These are phyloP conservation scores for Talaromyces sp. DNA, from an alignment of 2,329 filamentous ascomycete species.

Conservation along the genomic window DNA sequence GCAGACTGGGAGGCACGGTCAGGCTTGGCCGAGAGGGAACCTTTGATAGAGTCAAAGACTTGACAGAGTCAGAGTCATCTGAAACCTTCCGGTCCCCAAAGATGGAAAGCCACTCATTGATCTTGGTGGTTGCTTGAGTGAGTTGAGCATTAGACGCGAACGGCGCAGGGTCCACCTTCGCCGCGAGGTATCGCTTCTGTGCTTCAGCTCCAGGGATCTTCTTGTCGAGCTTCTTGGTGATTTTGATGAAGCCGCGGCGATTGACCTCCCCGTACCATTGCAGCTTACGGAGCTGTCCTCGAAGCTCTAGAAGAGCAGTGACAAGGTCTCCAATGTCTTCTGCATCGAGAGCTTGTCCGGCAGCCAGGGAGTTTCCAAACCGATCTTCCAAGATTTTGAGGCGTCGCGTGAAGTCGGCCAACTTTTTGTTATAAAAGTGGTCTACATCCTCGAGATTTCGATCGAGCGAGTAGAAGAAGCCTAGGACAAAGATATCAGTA, in stretches of 20 bases:
- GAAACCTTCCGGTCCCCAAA: slow-evolving; percentile 73
- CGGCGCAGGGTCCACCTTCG: slow-evolving; percentile 82
- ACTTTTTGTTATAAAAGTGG: slow-evolving; percentile 95
- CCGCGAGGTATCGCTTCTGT: slow-evolving; percentile 81
- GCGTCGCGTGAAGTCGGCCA: slow-evolving; percentile 76
- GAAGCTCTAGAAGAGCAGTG: slow-evolving; percentile 82
- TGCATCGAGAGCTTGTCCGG: slow-evolving; percentile 70
- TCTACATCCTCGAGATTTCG: slow-evolving; percentile 97
- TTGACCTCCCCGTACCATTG: slow-evolving; percentile 99
- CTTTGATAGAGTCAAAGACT: slow-evolving; percentile 70
- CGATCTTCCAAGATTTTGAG: slow-evolving; percentile 82
- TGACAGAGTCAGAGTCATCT: slow-evolving; percentile 71
- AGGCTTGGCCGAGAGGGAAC: slow-evolving; percentile 72
- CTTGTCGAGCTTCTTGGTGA: slow-evolving; percentile 98
- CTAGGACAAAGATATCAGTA: slow-evolving; percentile 47
- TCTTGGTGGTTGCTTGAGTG: slow-evolving; percentile 58
- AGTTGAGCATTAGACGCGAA: slow-evolving; percentile 74
- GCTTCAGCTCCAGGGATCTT: slow-evolving; percentile 73
- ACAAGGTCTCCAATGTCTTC: slow-evolving; percentile 91
- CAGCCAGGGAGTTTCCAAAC: slow-evolving; percentile 72
- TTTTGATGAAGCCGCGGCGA: slow-evolving; percentile 90
- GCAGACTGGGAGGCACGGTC: slow-evolving; percentile 61
- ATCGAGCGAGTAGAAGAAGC: slow-evolving; percentile 95
- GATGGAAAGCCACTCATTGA: slow-evolving; percentile 89
- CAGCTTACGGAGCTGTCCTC: slow-evolving; percentile 81